Evolutionary conservation across 306 rosid genomes (phyloP).

Genomic region (Quercus rubra): DNA sequence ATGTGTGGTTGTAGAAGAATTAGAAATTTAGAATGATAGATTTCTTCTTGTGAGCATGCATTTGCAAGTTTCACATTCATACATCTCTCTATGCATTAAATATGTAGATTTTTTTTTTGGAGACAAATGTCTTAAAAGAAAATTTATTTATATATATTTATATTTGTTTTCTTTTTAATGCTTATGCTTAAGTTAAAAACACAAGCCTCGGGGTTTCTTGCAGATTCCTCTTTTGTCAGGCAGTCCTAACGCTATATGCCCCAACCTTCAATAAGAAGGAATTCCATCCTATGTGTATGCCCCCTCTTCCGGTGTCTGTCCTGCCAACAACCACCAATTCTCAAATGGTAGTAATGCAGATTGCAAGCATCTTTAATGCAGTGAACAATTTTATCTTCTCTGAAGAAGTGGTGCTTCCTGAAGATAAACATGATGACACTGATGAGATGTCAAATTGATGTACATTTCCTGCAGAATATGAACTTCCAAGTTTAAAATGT

Average conservation of each 20-base stretch:
- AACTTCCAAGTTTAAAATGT: neutral
- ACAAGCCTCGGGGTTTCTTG: neutral
- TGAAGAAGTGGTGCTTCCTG: constrained; percentile 38
- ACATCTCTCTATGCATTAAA: too few relatives aligned
- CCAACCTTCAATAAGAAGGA: constrained; percentile 58
- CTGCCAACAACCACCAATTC: constrained; percentile 31
- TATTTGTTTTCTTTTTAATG: neutral
- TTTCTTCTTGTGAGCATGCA: neutral
- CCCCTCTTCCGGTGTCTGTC: constrained; percentile 53
- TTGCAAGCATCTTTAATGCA: constrained; percentile 64
- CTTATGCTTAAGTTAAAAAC: neutral
- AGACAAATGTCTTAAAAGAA: too few relatives aligned
- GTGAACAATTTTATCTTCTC: constrained; percentile 50
- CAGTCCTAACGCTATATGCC: constrained; percentile 54
- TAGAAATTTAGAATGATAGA: neutral
- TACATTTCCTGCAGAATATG: neutral
- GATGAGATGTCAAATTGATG: constrained; percentile 23
- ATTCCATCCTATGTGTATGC: constrained; percentile 66
- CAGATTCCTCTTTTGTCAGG: constrained; percentile 81
- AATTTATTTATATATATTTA: too few relatives aligned
- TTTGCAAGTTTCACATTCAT: neutral
- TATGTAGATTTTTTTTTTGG: too few relatives aligned
- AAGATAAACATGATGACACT: constrained; percentile 15
- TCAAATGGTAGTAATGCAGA: constrained; percentile 47
- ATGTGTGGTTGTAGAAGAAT: too few relatives aligned